A percentile compares a stretch with the other conserved stretches of the same genome.
Conservation (phyloP, 257 asterid genomes). For the Solanum rostratum region DNA sequence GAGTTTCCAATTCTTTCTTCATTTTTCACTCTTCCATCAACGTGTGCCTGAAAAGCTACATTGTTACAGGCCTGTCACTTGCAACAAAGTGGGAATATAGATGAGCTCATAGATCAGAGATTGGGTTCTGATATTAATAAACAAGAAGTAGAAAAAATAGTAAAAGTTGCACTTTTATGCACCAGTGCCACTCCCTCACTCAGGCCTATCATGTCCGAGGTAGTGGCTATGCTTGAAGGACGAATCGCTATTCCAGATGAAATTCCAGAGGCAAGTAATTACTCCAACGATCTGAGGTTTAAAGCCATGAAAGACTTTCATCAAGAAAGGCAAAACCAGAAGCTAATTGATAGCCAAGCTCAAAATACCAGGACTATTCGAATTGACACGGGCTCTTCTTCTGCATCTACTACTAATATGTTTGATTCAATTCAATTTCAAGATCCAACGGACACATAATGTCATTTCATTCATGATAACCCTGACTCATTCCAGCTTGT, state of each 20-base stretch:
- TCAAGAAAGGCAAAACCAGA: conserved; percentile 29
- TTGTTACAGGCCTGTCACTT: conserved; percentile 52
- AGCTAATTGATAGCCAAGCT: conserved; percentile 17
- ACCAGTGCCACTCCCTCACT: conserved; percentile 63
- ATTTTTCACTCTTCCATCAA: neutral
- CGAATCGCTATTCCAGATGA: conserved; percentile 38
- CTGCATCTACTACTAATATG: conserved; percentile 12
- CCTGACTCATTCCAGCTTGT: neutral
- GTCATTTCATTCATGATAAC: neutral
- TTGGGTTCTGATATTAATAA: conserved; percentile 20
- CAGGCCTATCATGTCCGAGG: conserved; percentile 80
- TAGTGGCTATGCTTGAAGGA: conserved; percentile 74
- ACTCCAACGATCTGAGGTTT: conserved; percentile 54
- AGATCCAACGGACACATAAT: neutral
- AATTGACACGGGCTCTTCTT: neutral
- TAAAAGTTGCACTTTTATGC: conserved; percentile 62
- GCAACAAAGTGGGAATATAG: conserved; percentile 43
- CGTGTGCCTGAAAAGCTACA: neutral
- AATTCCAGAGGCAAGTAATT: conserved; percentile 33
- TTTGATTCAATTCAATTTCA: neutral
- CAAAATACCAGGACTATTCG: neutral
- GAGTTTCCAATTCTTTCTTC: neutral
- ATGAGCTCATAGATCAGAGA: conserved; percentile 49
- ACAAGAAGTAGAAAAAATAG: conserved; percentile 49
- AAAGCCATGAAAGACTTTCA: conserved; percentile 71